These are phyloP conservation scores for Hirsutella thompsonii DNA, from an alignment of 2,329 filamentous ascomycete species.

Conservation along the genomic window DNA sequence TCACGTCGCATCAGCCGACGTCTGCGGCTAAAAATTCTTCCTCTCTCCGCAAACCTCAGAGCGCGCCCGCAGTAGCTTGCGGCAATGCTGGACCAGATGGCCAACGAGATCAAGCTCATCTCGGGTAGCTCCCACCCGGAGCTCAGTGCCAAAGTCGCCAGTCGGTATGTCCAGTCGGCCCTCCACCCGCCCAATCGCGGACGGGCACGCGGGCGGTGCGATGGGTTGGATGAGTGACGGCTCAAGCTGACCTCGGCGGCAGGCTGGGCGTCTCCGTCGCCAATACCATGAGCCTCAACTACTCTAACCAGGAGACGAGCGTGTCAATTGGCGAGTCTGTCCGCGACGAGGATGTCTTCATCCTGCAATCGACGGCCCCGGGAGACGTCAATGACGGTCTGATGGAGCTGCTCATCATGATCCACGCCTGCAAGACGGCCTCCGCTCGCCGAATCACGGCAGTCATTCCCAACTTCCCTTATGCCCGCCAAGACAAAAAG, in stretches of 20 bases:
- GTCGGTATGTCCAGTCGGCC: slow-evolving; percentile 20
- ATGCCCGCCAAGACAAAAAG: slow-evolving; percentile 96
- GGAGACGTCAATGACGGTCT: slow-evolving; percentile 96
- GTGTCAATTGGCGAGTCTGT: slow-evolving; percentile 79
- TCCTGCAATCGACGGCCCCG: slow-evolving; percentile 86
- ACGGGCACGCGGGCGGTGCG: no score
- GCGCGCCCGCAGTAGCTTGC: not conserved
- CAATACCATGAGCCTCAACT: slow-evolving; percentile 70
- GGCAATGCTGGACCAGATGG: slow-evolving; percentile 31
- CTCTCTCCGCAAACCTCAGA: not conserved
- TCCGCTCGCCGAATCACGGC: slow-evolving; percentile 82
- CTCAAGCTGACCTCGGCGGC: slow-evolving; percentile 12
- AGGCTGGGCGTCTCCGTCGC: slow-evolving; percentile 67
- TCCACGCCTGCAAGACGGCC: slow-evolving; percentile 68
- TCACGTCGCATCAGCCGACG: not conserved
- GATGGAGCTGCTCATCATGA: slow-evolving; percentile 98
- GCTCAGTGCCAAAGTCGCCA: slow-evolving; percentile 31
- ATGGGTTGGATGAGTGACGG: not conserved
- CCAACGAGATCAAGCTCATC: slow-evolving; percentile 40
- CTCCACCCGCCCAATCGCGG: no score
- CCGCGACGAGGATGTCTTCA: slow-evolving; percentile 96
- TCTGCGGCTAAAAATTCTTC: not conserved
- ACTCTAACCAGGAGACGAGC: slow-evolving; percentile 77
- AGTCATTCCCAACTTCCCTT: slow-evolving; percentile 92
- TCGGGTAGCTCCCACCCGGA: slow-evolving; percentile 35